A percentile compares a stretch with the other conserved stretches of the same genome.
Conservation (phyloP, 2,329 filamentous ascomycete genomes). For the Paraphaeosphaeria sporulosa region DNA sequence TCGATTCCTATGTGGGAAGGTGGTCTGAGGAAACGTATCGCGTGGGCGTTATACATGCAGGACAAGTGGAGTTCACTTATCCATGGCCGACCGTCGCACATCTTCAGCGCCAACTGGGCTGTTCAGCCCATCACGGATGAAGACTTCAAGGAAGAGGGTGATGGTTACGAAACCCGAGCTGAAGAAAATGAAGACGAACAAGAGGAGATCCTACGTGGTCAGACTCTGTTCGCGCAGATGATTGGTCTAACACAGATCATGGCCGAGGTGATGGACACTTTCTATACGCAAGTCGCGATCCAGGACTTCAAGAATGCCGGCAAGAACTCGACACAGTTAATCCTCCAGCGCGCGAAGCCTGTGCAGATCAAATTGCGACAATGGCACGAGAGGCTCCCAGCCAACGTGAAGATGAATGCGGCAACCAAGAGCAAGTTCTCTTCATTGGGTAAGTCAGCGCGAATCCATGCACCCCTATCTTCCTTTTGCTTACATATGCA, state of each 20-base stretch:
- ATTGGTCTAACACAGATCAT: constrained; percentile 78
- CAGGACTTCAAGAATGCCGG: constrained; percentile 72
- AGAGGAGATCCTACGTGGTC: constrained; percentile 70
- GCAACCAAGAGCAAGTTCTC: constrained; percentile 52
- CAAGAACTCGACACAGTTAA: constrained; percentile 73
- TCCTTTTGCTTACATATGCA: constrained; percentile 23
- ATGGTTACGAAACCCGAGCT: constrained; percentile 60
- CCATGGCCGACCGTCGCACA: constrained; percentile 84
- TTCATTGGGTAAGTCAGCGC: constrained; percentile 47
- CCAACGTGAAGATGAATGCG: constrained; percentile 69
- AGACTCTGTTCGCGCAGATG: constrained; percentile 77
- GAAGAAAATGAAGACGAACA: constrained; percentile 64
- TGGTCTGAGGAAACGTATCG: constrained; percentile 81
- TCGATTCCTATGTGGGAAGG: constrained; percentile 89
- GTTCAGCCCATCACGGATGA: constrained; percentile 70
- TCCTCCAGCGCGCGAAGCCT: constrained; percentile 78
- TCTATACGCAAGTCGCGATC: constrained; percentile 81
- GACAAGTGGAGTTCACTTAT: constrained; percentile 91
- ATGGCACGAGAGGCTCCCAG: constrained; percentile 77
- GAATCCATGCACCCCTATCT: background rate
- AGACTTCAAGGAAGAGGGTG: constrained; percentile 73
- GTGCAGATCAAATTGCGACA: constrained; percentile 84
- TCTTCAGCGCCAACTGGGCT: constrained; percentile 76
- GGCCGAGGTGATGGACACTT: constrained; percentile 81
- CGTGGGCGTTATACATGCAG: constrained; percentile 93